Percentiles rank a stretch among this genome's conserved stretches.
Evolutionary conservation across 169 alveolate species (phyloP).

Genomic region (Cystoisospora suis): DNA sequence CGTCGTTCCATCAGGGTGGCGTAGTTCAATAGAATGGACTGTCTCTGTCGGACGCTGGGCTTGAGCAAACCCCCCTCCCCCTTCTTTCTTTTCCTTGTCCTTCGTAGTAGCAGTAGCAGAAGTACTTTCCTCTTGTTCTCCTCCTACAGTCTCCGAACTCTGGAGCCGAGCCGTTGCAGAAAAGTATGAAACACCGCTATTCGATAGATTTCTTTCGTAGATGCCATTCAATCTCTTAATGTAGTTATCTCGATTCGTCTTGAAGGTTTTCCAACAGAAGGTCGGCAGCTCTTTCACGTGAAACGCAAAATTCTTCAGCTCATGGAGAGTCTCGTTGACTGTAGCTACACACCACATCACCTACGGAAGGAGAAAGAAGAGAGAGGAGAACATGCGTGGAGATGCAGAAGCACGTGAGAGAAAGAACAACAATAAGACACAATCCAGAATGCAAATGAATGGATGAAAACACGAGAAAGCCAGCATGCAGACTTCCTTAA

Average conservation of each 20-base stretch:
- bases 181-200: neutral
- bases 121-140: too few species aligned
- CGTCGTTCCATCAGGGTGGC: neutral
- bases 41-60: too few species aligned
- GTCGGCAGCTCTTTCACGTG: conserved; percentile 6
- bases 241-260: conserved; percentile 1
- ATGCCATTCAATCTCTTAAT: neutral
- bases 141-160: too few species aligned
- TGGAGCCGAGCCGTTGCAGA: neutral
- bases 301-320: conserved; percentile 9
- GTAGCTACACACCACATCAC: conserved; percentile 27
- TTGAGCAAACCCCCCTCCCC: too few species aligned
- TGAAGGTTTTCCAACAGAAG: neutral
- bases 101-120: too few species aligned
- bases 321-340: conserved; percentile 19
- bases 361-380: neutral
- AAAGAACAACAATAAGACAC: neutral
- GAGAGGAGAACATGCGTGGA: neutral
- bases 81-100: neutral
- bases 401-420: neutral
- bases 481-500: too few species aligned
- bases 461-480: neutral
- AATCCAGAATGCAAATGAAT: neutral
- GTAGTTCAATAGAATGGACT: neutral
- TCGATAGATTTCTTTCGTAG: neutral